Base-by-base conservation (phyloP, 768 basidiomycete species). In the Mycena vulgaris region DNA sequence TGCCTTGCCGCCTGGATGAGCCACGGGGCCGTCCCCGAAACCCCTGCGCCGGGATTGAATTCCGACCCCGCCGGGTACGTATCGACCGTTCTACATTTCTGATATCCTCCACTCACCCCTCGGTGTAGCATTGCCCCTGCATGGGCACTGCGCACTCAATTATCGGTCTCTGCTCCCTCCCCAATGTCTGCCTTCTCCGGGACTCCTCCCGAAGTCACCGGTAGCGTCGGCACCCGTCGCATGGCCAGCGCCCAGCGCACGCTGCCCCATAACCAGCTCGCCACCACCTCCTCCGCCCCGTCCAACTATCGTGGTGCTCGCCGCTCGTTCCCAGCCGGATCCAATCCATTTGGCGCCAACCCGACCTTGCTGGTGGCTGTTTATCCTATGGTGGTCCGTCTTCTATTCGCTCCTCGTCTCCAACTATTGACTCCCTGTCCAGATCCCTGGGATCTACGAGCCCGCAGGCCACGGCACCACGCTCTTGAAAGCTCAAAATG, bases 371-470 rank as follows among this genome's bases (percentile, higher is more conserved):
- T n/a, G 1, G 30, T 65, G 2, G 63, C 31, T 0, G 3, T 65
- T 5, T 57, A 9, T 4, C 63, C 63, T 17, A 3, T 47, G 27
- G 40, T 42, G 5, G 63, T 64, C 0, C 33, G 40, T 56, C 16
- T 3, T 25, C 6, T 42, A 13, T n/a, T n/a, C n/a, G n/a, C n/a
- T n/a, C n/a, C n/a, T n/a, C n/a, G n/a, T n/a, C n/a, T n/a, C n/a
- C n/a, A n/a, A n/a, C n/a, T n/a, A n/a, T n/a, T n/a, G n/a, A n/a
- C n/a, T n/a, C n/a, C n/a, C n/a, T n/a, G n/a, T n/a, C n/a, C n/a
- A 63, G 63, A 56, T 65, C 16, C 63, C 39, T 8, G 63, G 63
- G 7, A 7, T 27, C 10, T 42, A 65, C 21, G 63, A 65, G 53
- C 63, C 63, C 2, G 63, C 63, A 21, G 63, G 63, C 40, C 21